Conservation (phyloP, 768 basidiomycete species). For the Antrodiella citrinella region DNA sequence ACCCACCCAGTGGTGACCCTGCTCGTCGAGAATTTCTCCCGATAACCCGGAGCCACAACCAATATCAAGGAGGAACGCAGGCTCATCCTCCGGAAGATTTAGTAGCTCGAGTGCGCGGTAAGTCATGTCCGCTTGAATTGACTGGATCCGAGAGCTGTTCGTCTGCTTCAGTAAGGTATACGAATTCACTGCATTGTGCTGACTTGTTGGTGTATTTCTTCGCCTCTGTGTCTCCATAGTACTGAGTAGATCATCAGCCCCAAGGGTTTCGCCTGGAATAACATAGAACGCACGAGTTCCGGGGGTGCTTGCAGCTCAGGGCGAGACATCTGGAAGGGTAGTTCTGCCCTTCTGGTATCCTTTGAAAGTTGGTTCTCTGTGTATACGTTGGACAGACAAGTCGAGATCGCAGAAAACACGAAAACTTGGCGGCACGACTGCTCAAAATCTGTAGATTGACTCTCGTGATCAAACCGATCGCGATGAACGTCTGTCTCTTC, state of each 20-base stretch:
- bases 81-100: slow-evolving; percentile 68
- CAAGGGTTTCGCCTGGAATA: background rate
- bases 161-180: slow-evolving; percentile 1
- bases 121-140: slow-evolving; percentile 97
- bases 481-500: too few relatives aligned
- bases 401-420: background rate
- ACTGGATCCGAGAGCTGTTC: slow-evolving; percentile 84
- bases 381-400: too few relatives aligned
- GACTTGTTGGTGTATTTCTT: slow-evolving; percentile 96
- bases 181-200: background rate
- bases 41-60: slow-evolving; percentile 97
- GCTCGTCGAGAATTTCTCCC: slow-evolving; percentile 93
- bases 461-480: background rate
- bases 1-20: slow-evolving; percentile 89
- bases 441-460: background rate
- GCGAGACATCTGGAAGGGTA: slow-evolving; percentile 39
- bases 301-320: slow-evolving; percentile 59
- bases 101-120: slow-evolving; percentile 90
- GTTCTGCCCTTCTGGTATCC: too few relatives aligned
- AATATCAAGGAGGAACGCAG: slow-evolving; percentile 87
- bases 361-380: too few relatives aligned
- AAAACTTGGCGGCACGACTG: background rate
- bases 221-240: slow-evolving; percentile 93
- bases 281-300: slow-evolving; percentile 53
- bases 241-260: slow-evolving; percentile 38